Percentiles rank a stretch among this genome's conserved stretches.
These are phyloP conservation scores for Hordeum marinum DNA, from an alignment of 176 grass and related monocot species.

Conservation along the genomic window DNA sequence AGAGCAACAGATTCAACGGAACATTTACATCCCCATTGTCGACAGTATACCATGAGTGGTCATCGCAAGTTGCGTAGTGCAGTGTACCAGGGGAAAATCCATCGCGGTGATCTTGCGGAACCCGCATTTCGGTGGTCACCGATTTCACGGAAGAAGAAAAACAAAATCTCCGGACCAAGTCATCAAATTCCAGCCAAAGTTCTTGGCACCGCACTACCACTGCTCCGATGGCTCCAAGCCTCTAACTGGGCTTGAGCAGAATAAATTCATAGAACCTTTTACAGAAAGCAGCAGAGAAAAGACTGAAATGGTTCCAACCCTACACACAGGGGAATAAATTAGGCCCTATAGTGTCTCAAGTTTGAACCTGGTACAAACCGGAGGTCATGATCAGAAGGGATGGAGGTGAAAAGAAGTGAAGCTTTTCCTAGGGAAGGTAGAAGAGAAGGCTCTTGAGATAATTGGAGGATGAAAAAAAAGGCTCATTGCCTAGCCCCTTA, in stretches of 20 bases:
- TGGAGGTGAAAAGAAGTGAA: constrained; percentile 27
- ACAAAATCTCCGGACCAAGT: background rate
- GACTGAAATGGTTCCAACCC: constrained; percentile 34
- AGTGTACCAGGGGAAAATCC: constrained; percentile 2
- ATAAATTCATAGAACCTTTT: constrained; percentile 34
- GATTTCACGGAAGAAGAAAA: background rate
- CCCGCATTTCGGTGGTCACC: background rate
- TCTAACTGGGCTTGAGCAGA: constrained; percentile 24
- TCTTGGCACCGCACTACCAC: constrained; percentile 33
- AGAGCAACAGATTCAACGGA: constrained; percentile 17
- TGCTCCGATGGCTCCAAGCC: constrained; percentile 19
- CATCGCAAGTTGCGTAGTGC: background rate
- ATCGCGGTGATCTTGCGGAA: background rate
- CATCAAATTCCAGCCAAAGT: constrained; percentile 24
- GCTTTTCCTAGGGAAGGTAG: constrained; percentile 32
- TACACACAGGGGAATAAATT: constrained; percentile 34
- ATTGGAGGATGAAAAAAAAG: constrained; percentile 33
- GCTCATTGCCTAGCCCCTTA: constrained; percentile 1
- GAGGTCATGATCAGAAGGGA: constrained; percentile 29
- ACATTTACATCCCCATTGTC: constrained; percentile 3
- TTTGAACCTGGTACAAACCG: constrained; percentile 21
- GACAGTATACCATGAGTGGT: background rate
- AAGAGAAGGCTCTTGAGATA: constrained; percentile 27
- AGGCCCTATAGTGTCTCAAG: constrained; percentile 29
- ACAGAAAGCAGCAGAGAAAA: constrained; percentile 34